These are phyloP conservation scores for Tulasnella sp. DNA, from an alignment of 768 basidiomycete species.

Conservation along the genomic window DNA sequence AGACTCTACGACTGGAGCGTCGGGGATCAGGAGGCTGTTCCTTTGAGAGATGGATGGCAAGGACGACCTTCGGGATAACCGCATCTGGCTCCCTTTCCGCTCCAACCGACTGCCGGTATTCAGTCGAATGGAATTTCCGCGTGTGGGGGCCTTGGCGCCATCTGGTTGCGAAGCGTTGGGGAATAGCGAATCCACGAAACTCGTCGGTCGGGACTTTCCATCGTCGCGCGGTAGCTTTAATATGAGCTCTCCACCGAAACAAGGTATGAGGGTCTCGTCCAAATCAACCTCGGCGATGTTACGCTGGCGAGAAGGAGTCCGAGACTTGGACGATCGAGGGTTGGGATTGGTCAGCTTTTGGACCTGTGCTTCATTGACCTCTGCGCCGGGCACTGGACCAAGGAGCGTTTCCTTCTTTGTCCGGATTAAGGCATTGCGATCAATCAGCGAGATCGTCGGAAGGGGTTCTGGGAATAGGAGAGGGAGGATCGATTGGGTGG, in stretches of 20 bases:
- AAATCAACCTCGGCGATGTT: conserved; percentile 33
- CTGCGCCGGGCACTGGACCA: conserved; percentile 9
- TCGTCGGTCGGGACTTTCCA: conserved; percentile 61
- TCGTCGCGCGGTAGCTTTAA: conserved; percentile 55
- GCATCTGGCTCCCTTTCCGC: conserved; percentile 66
- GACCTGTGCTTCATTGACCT: conserved; percentile 14
- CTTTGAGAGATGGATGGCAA: conserved; percentile 66
- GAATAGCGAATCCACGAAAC: conserved; percentile 39
- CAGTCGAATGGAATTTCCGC: conserved; percentile 70
- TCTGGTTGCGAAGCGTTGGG: neutral
- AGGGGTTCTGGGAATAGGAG: conserved; percentile 70
- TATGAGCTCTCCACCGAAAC: conserved; percentile 66
- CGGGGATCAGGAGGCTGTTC: conserved; percentile 49
- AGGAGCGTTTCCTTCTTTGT: conserved; percentile 59
- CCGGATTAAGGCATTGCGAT: conserved; percentile 55
- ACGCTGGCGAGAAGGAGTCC: conserved; percentile 27
- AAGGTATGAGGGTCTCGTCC: conserved; percentile 52
- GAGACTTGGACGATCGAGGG: neutral
- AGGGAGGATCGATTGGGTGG: conserved; percentile 48
- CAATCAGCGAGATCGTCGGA: conserved; percentile 58
- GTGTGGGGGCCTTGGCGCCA: conserved; percentile 39
- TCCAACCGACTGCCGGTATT: conserved; percentile 60
- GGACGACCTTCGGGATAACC: conserved; percentile 56
- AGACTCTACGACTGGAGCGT: conserved; percentile 53
- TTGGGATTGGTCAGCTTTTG: conserved; percentile 5